phyloP scores from a whole-genome alignment of 2,329 filamentous ascomycete species.

The Byssothecium circinans region DNA sequence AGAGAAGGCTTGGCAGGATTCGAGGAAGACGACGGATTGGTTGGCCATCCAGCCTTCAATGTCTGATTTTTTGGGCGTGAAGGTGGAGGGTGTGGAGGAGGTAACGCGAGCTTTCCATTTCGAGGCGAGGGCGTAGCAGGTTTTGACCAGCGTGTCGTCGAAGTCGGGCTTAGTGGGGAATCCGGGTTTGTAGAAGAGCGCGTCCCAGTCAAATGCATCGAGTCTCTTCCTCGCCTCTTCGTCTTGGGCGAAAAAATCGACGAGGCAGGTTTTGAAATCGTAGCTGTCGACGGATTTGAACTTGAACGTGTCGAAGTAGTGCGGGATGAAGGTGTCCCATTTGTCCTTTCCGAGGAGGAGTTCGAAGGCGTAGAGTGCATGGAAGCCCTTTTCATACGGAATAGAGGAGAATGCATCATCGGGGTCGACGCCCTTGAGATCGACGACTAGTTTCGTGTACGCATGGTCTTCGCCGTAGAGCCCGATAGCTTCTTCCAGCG shows the following conservation, averaged over 20 bases:
- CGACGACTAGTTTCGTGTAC: conserved; percentile 87
- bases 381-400: conserved; percentile 96
- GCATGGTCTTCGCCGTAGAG: conserved; percentile 81
- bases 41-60: conserved; percentile 77
- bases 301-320: conserved; percentile 87
- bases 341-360: conserved; percentile 79
- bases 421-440: conserved; percentile 87
- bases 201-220: conserved; percentile 81
- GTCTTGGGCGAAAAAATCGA: conserved; percentile 80
- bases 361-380: conserved; percentile 89
- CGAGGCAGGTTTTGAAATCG: conserved; percentile 86
- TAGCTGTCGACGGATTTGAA: conserved; percentile 88
- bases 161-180: conserved; percentile 89
- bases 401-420: conserved; percentile 93
- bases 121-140: conserved; percentile 77
- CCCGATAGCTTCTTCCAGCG: conserved; percentile 76
- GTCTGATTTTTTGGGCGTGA: conserved; percentile 68
- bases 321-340: conserved; percentile 93
- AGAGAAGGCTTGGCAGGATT: conserved; percentile 70
- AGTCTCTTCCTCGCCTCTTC: conserved; percentile 64
- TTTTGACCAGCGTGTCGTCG: conserved; percentile 82
- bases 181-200: conserved; percentile 84
- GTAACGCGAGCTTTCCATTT: conserved; percentile 69
- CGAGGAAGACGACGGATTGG: conserved; percentile 89
- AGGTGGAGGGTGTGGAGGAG: conserved; percentile 22